phyloP scores from a whole-genome alignment of 371 early-diverging fungal species.

The Mucor ambiguus region DNA sequence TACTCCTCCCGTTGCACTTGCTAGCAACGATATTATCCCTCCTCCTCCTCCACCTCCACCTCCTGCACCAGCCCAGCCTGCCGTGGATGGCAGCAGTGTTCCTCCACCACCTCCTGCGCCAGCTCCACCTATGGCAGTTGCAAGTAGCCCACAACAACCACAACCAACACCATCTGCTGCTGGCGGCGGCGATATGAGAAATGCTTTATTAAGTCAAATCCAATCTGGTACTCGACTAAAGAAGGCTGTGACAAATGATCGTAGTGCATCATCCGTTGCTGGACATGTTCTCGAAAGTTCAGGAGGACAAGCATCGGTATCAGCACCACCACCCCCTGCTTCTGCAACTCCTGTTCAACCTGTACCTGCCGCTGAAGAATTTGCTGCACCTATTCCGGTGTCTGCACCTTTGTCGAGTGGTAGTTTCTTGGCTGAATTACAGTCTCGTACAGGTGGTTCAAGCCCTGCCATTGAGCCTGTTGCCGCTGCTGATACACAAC shows the following conservation, averaged over 20 bases:
- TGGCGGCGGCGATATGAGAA: constrained; percentile 29
- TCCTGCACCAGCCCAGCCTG: constrained; percentile 11
- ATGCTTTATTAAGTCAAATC: constrained; percentile 49
- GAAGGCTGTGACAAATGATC: constrained; percentile 46
- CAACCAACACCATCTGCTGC: constrained; percentile 12
- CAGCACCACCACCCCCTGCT: background rate
- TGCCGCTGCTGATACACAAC: background rate
- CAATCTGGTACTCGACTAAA: constrained; percentile 38
- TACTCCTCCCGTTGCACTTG: constrained; percentile 20
- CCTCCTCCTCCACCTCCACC: constrained; percentile 29
- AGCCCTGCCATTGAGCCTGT: background rate
- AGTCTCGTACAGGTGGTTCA: constrained; percentile 29
- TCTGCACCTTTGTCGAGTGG: constrained; percentile 66
- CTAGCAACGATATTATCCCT: background rate
- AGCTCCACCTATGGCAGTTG: constrained; percentile 10
- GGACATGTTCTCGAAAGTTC: constrained; percentile 31
- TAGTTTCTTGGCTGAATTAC: constrained; percentile 36
- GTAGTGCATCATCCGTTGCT: constrained; percentile 36
- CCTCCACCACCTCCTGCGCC: constrained; percentile 30
- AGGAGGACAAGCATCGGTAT: background rate
- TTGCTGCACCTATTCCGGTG: constrained; percentile 38
- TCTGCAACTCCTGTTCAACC: constrained; percentile 9
- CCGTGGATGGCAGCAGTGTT: background rate
- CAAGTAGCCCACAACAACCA: constrained; percentile 11
- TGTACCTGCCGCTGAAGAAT: constrained; percentile 12